Evolutionary conservation across 768 basidiomycete genomes (phyloP).

Genomic region (Mrakia blollopis): DNA sequence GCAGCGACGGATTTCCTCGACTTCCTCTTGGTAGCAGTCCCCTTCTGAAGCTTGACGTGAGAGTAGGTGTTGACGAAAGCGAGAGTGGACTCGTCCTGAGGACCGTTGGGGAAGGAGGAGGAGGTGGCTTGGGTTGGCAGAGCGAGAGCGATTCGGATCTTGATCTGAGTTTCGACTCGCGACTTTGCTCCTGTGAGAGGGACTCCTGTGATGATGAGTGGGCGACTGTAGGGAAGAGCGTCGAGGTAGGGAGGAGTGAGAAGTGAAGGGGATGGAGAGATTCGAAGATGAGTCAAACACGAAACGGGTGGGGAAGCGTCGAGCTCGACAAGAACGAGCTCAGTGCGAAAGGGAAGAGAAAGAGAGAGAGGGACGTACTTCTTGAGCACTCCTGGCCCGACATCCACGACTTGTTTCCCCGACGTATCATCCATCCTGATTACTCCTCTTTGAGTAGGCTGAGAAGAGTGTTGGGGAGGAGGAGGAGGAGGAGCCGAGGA

Average conservation of each 20-base stretch:
- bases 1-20: slow-evolving; percentile 70
- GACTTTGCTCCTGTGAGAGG: slow-evolving; percentile 80
- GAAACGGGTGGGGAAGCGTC: slow-evolving; percentile 2
- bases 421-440: background rate
- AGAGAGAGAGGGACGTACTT: background rate
- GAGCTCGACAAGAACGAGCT: background rate
- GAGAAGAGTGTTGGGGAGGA: background rate
- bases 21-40: slow-evolving; percentile 76
- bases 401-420: slow-evolving; percentile 8
- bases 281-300: background rate
- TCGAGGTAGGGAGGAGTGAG: background rate
- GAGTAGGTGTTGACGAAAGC: slow-evolving; percentile 59
- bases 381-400: background rate
- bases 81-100: background rate
- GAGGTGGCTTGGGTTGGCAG: slow-evolving; percentile 46
- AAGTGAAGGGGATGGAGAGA: background rate
- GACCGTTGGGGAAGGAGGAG: slow-evolving; percentile 38
- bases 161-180: slow-evolving; percentile 90
- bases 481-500: background rate
- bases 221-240: slow-evolving; percentile 53
- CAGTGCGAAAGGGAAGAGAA: too few relatives aligned
- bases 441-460: background rate
- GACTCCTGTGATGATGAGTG: slow-evolving; percentile 76
- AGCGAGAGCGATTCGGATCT: slow-evolving; percentile 62
- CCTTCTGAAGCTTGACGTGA: slow-evolving; percentile 72